A percentile compares a stretch with the other conserved stretches of the same genome.
Evolutionary conservation across 2,329 filamentous ascomycete genomes (phyloP).

Genomic region (Diaporthe sp.): DNA sequence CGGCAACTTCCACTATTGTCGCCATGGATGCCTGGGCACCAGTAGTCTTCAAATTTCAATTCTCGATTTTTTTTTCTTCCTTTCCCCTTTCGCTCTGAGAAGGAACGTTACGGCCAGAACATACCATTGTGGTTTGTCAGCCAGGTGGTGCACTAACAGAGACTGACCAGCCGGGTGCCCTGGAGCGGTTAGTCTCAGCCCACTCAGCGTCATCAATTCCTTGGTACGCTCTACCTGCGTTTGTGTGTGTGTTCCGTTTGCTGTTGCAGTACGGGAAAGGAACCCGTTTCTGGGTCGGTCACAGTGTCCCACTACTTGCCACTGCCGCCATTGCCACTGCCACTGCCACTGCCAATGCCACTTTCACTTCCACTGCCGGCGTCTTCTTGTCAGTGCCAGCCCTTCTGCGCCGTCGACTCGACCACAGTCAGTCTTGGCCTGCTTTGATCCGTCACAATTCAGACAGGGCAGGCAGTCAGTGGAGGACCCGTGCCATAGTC

Average conservation of each 20-base stretch:
- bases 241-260: background rate
- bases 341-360: background rate
- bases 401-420: background rate
- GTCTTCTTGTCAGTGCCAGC: background rate
- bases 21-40: background rate
- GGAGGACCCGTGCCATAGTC: conserved; percentile 9
- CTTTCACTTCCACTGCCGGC: background rate
- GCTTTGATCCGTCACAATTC: conserved; percentile 24
- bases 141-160: background rate
- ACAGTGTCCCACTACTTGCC: conserved; percentile 8
- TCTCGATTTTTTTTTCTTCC: background rate
- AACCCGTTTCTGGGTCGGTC: background rate
- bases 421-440: conserved; percentile 15
- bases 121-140: conserved; percentile 3
- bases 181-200: background rate
- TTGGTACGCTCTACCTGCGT: background rate
- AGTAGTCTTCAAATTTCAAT: background rate
- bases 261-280: background rate
- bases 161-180: background rate
- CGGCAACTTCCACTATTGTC: background rate
- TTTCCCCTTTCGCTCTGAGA: background rate
- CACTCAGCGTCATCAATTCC: conserved; percentile 18
- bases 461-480: conserved; percentile 11
- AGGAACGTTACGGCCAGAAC: conserved; percentile 4
- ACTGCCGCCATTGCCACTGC: conserved; percentile 17